phyloP scores from a whole-genome alignment of 2,329 filamentous ascomycete genomes.

The Ophiosphaerella herpotricha region DNA sequence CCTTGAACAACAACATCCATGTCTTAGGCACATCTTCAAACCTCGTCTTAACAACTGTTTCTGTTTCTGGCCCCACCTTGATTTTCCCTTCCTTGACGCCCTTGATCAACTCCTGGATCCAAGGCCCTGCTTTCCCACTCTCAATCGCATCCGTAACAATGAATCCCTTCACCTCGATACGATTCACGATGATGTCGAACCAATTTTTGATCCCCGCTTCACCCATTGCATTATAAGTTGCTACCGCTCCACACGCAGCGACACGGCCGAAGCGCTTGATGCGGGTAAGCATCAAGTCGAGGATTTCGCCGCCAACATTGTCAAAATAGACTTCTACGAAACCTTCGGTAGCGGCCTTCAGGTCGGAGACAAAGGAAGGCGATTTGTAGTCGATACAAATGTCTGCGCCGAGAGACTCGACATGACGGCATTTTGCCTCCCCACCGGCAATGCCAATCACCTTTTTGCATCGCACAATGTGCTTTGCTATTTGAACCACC shows the following conservation, averaged over 20 bases:
- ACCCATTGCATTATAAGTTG: slow-evolving; percentile 48
- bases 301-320: slow-evolving; percentile 56
- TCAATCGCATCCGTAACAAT: slow-evolving; percentile 49
- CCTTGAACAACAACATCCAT: slow-evolving; percentile 55
- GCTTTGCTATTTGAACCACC: slow-evolving; percentile 62
- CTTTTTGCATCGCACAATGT: slow-evolving; percentile 52
- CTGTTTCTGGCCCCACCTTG: slow-evolving; percentile 49
- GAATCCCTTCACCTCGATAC: slow-evolving; percentile 51
- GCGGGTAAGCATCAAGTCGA: slow-evolving; percentile 53
- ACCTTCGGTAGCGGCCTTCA: slow-evolving; percentile 54
- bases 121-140: slow-evolving; percentile 31
- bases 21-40: slow-evolving; percentile 57
- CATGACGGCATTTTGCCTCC: slow-evolving; percentile 58
- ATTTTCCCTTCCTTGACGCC: slow-evolving; percentile 53
- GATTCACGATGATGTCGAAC: slow-evolving; percentile 50
- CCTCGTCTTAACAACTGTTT: slow-evolving; percentile 53
- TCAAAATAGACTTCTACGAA: slow-evolving; percentile 59
- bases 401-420: slow-evolving; percentile 58
- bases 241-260: slow-evolving; percentile 51
- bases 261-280: slow-evolving; percentile 50
- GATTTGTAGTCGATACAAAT: slow-evolving; percentile 61
- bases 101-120: slow-evolving; percentile 30
- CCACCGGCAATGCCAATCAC: slow-evolving; percentile 60
- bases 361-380: slow-evolving; percentile 52
- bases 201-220: slow-evolving; percentile 48